Base-by-base conservation (phyloP, 23 red algal species). In the Agarophyton chilense region DNA sequence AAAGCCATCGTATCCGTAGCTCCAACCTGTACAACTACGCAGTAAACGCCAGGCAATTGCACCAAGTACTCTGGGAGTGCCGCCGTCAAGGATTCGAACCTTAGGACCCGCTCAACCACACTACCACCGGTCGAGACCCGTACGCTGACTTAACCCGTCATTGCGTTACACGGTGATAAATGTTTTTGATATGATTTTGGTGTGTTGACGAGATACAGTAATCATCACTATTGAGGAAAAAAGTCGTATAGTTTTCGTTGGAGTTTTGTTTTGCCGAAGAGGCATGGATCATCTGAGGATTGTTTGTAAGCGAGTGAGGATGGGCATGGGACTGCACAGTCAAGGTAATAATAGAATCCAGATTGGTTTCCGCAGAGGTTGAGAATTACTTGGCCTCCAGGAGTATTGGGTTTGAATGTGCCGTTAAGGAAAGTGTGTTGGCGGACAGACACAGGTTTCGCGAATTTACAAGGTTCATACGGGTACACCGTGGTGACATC, bases 351-450 rank as follows among this genome's bases (percentile, higher is more conserved):
- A 24, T 50, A 53, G 53, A 53, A 26, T 6, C 29, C 51, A 21
- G 35, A 53, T 46, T 9, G 71, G 33, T 52, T 79, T 22, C 72
- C 72, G 64, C 79, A 90, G 21, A 90, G 70, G 72, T 90, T 90
- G 9, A 18, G 11, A 9, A 70, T 25, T 22, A 78, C 52, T 17
- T 39, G 0, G 2, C 73, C 49, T 19, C 38, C 58, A 21, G 28
- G n/a, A 31, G 47, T 64, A 24, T 22, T 9, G 45, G 62, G 10
- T 68, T 78, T 61, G 41, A 51, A 68, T 18, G 86, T 21, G n/a
- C 86, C 86, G 49, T 90, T 56, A 34, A 79, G 79, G 0, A 35
- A 24, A 19, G 72, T 44, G 13, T 65, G 49, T 51, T 78, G 42
- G 39, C 51, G 36, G 46, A 90, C 45, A 40, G 22, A 79, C 4